Percentiles rank a stretch among this genome's conserved stretches.
Evolutionary conservation across 2,329 filamentous ascomycete genomes (phyloP).

Genomic region (Diaporthe destruens): DNA sequence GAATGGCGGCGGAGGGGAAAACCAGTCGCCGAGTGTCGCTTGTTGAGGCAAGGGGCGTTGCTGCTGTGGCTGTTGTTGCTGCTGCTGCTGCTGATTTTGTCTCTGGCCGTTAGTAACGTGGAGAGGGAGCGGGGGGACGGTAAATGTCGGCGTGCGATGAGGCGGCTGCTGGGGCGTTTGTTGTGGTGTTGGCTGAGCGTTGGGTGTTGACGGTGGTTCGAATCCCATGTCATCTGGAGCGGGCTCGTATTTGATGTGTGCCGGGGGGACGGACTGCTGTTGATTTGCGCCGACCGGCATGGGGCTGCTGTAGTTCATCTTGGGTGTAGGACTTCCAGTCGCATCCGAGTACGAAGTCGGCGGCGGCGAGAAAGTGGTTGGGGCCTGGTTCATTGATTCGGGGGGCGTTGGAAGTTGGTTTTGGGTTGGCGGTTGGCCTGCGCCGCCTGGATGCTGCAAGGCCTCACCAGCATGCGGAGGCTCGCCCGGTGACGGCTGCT

Average conservation of each 20-base stretch:
- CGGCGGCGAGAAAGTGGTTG: constrained; percentile 55
- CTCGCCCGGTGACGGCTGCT: constrained; percentile 49
- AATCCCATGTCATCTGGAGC: constrained; percentile 40
- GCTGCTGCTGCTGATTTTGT: constrained; percentile 39
- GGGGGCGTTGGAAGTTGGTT: constrained; percentile 57
- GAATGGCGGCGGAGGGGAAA: constrained; percentile 64
- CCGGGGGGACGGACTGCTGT: constrained; percentile 39
- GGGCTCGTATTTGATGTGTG: constrained; percentile 45
- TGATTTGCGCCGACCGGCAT: constrained; percentile 38
- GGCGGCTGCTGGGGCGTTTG: constrained; percentile 44
- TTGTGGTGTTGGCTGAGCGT: constrained; percentile 42
- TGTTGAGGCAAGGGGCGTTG: constrained; percentile 60
- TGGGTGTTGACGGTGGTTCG: constrained; percentile 41
- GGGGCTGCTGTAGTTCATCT: constrained; percentile 48
- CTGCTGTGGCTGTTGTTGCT: constrained; percentile 49
- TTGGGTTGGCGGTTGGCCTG: constrained; percentile 43
- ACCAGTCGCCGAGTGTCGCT: constrained; percentile 62
- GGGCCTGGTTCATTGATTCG: constrained; percentile 53
- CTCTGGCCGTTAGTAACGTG: constrained; percentile 46
- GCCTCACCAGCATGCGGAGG: constrained; percentile 53
- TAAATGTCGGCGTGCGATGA: constrained; percentile 52
- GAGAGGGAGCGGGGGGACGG: constrained; percentile 55
- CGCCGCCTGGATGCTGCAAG: constrained; percentile 51
- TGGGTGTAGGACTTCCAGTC: constrained; percentile 52
- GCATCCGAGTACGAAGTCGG: constrained; percentile 44